Base-by-base conservation (phyloP, 2,329 filamentous ascomycete genomes). In the Apiospora sp. region DNA sequence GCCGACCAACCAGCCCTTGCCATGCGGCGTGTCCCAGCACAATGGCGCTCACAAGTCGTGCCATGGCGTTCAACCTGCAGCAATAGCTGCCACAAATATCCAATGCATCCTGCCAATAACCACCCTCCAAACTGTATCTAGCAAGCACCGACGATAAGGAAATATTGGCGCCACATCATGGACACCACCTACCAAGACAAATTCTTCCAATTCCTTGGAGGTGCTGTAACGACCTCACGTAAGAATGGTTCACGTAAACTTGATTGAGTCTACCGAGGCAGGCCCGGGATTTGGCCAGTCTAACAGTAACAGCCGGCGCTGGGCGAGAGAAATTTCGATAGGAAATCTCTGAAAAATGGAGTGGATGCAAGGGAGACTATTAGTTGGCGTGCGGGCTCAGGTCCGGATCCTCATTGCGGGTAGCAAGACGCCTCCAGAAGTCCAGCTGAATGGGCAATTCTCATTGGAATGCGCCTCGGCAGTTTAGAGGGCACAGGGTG, bases 1-100 rank as follows among this genome's bases (percentile, higher is more conserved):
- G n/a, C 58, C 34, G 34, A 64, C 58, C 58, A 64, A 64, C 58
- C 58, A 64, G 58, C 34, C 58, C 34, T 3, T 64, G 58, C 8
- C 34, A 64, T 41, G 58, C 58, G 58, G 58, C 34, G 30, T 61
- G 54, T 37, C 54, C 54, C 54, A 61, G 54, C 54, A 61, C 27
- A 22, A 7, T 61, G 54, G 54, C 54, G 54, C 54, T 61, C 54
- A 34, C 19, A 34, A 61, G 54, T 37, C 54, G 54, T 61, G 54
- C 30, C 54, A 61, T 61, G 54, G 54, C 54, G 54, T 34, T 61
- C 54, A 37, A 22, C 54, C 54, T 61, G 54, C 54, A 61, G 54
- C 54, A 61, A 64, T 64, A 64, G 58, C 37, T 37, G 19, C 49
- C 54, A 61, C 54, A 2, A 61, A 37, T n/a, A 61, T 61, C 30